A percentile compares a stretch with the other conserved stretches of the same genome.
Evolutionary conservation across 805 yeast genomes (phyloP).

Genomic region (Saturnispora gosingensis): DNA sequence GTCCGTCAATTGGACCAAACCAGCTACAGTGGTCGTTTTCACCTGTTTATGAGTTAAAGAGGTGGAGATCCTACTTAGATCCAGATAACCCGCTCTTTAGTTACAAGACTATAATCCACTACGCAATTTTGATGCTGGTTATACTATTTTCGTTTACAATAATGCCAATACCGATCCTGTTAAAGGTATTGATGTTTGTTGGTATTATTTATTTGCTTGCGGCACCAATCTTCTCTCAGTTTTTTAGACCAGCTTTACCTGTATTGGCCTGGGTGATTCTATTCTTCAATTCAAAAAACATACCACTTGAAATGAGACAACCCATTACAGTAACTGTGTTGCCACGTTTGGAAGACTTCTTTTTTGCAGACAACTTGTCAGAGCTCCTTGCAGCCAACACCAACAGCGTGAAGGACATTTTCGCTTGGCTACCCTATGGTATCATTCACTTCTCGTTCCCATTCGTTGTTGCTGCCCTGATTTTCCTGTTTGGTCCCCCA

Average conservation of each 20-base stretch:
- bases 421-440: conserved; percentile 96
- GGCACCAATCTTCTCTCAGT: conserved; percentile 77
- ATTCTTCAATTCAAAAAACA: conserved; percentile 67
- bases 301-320: conserved; percentile 70
- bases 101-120: conserved; percentile 11
- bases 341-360: conserved; percentile 87
- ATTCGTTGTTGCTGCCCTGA: conserved; percentile 67
- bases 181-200: conserved; percentile 12
- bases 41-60: not conserved
- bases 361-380: conserved; percentile 87
- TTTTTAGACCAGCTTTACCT: conserved; percentile 76
- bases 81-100: not conserved
- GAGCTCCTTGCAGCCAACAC: conserved; percentile 74
- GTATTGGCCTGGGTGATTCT: conserved; percentile 80
- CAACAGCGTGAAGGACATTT: conserved; percentile 55
- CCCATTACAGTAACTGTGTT: conserved; percentile 81
- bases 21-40: not conserved
- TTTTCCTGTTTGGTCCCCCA: conserved; percentile 90
- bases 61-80: not conserved
- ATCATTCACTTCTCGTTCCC: conserved; percentile 85
- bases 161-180: conserved; percentile 13
- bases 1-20: not conserved
- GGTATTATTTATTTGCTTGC: conserved; percentile 27
- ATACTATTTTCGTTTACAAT: conserved; percentile 21
- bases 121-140: conserved; percentile 13